These are phyloP conservation scores for Sporothrix inflata DNA, from an alignment of 2,329 filamentous ascomycete genomes.

Conservation along the genomic window DNA sequence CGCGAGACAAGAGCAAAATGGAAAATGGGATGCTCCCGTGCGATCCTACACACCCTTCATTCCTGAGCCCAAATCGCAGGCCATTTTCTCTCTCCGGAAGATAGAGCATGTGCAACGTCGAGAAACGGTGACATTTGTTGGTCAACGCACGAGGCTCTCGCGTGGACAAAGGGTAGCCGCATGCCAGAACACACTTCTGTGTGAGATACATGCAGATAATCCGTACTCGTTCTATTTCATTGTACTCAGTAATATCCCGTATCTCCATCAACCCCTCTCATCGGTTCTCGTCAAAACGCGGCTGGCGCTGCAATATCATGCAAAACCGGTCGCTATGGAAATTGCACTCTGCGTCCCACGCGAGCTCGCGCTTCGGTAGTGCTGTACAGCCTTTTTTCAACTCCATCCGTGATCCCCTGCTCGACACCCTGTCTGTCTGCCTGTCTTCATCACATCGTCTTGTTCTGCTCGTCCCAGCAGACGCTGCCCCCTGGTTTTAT, in stretches of 20 bases:
- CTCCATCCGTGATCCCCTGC: background rate
- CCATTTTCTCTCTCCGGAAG: background rate
- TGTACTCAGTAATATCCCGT: too few species aligned
- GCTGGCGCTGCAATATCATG: conserved; percentile 25
- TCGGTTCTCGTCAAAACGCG: conserved; percentile 21
- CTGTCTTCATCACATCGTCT: conserved; percentile 2
- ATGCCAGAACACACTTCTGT: background rate
- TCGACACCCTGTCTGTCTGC: background rate
- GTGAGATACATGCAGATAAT: background rate
- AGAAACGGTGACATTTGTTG: background rate
- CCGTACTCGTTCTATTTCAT: background rate
- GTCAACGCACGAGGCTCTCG: conserved; percentile 6
- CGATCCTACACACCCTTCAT: background rate
- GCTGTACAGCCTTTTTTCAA: background rate
- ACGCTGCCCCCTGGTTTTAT: background rate
- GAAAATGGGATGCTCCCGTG: background rate
- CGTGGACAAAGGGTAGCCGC: conserved; percentile 17
- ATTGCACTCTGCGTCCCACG: conserved; percentile 22
- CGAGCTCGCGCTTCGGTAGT: conserved; percentile 9
- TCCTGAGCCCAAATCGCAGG: background rate
- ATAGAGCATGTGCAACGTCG: background rate
- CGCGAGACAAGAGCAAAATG: background rate
- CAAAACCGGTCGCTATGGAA: conserved; percentile 5
- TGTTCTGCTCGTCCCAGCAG: background rate
- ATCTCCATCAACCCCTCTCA: background rate